phyloP scores from a whole-genome alignment of 2,329 filamentous ascomycete genomes.

The Lasiodiplodia sp. region DNA sequence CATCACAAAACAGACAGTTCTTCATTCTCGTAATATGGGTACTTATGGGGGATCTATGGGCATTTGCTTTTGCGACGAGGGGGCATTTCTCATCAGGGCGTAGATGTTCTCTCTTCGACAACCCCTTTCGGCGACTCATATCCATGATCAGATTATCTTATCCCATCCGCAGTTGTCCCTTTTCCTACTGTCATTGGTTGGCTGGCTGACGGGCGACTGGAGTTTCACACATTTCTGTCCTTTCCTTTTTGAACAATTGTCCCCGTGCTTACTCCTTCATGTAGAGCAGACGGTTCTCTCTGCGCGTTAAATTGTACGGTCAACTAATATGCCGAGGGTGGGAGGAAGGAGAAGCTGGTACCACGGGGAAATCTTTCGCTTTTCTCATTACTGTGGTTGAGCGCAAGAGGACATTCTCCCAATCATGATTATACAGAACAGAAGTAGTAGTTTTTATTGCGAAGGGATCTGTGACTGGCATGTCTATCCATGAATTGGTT shows the following conservation, averaged over 20 bases:
- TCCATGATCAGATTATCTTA: conserved; percentile 8
- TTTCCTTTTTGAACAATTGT: not conserved
- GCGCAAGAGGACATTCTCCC: conserved; percentile 4
- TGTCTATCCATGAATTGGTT: not conserved
- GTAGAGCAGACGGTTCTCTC: not conserved
- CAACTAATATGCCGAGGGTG: not conserved
- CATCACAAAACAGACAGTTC: conserved; percentile 15
- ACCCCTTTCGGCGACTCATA: conserved; percentile 25
- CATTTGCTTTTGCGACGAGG: conserved; percentile 2
- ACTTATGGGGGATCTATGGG: not conserved
- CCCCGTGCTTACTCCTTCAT: not conserved
- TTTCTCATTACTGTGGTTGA: not conserved
- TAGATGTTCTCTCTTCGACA: conserved; percentile 20
- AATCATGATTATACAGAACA: not conserved
- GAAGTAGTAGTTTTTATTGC: conserved; percentile 23
- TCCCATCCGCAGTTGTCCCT: not conserved
- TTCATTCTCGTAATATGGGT: conserved; percentile 23
- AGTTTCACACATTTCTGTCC: not conserved
- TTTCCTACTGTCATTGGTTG: conserved; percentile 1
- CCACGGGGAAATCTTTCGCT: not conserved
- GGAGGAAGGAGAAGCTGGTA: not conserved
- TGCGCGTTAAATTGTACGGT: conserved; percentile 13
- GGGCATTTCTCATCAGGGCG: conserved; percentile 20
- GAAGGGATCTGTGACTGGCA: not conserved
- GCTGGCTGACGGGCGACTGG: not conserved